Evolutionary conservation across 1,284 basidiomycete genomes (phyloP).

Genomic region (Peniophora sp.): DNA sequence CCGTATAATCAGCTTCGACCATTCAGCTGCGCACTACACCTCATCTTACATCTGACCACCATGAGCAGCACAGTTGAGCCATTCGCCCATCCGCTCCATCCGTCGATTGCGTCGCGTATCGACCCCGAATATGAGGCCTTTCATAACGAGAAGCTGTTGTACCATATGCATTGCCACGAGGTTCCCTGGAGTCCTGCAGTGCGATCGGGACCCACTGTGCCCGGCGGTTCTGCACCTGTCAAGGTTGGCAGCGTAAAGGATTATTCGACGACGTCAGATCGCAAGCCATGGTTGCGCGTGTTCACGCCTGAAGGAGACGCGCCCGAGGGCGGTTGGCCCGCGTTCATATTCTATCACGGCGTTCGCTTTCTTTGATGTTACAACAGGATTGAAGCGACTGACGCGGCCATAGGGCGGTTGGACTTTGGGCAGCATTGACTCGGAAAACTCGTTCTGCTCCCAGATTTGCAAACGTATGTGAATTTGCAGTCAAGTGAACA

Average conservation of each 20-base stretch:
- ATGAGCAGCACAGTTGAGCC: conserved; percentile 15
- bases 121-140: conserved; percentile 58
- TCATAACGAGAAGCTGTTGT: conserved; percentile 42
- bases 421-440: conserved; percentile 57
- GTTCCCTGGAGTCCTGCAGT: conserved; percentile 52
- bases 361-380: conserved; percentile 25
- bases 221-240: conserved; percentile 46
- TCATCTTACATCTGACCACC: neutral
- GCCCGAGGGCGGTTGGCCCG: conserved; percentile 50
- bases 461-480: conserved; percentile 47
- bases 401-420: conserved; percentile 42
- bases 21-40: no score
- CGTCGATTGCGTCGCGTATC: conserved; percentile 44
- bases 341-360: conserved; percentile 56
- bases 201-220: conserved; percentile 44
- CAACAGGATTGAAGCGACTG: neutral
- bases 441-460: conserved; percentile 50
- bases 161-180: conserved; percentile 42
- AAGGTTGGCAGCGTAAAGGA: conserved; percentile 47
- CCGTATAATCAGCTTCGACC: no score
- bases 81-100: conserved; percentile 45
- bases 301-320: conserved; percentile 48
- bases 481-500: neutral
- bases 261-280: conserved; percentile 29
- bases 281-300: conserved; percentile 35